Percentiles rank a stretch among this genome's conserved stretches.
Evolutionary conservation across 148 eudicot genomes (phyloP).

Genomic region (Cornus controversa): DNA sequence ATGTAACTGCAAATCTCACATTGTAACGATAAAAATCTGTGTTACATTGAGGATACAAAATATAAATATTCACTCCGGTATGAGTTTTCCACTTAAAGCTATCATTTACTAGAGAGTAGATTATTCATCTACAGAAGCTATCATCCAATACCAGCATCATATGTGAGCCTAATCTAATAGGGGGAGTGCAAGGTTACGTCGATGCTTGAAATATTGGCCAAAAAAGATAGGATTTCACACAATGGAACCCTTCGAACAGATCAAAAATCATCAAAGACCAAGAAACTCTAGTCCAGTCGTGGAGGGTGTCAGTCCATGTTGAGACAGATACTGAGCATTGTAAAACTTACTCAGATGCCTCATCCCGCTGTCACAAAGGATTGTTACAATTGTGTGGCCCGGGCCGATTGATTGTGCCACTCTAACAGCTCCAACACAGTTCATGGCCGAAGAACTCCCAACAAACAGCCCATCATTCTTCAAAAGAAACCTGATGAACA

Average conservation of each 20-base stretch:
- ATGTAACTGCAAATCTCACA: too few species aligned
- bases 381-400: conserved; percentile 86
- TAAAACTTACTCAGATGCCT: conserved; percentile 90
- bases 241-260: neutral
- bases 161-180: too few species aligned
- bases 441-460: conserved; percentile 98
- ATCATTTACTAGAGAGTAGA: too few species aligned
- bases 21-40: too few species aligned
- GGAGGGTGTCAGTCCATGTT: conserved; percentile 60
- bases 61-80: too few species aligned
- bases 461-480: conserved; percentile 89
- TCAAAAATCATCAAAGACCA: conserved; percentile 14
- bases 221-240: too few species aligned
- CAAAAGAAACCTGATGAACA: conserved; percentile 65
- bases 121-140: too few species aligned
- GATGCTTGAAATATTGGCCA: too few species aligned
- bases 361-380: conserved; percentile 92
- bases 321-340: conserved; percentile 61
- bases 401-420: conserved; percentile 79
- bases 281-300: conserved; percentile 75
- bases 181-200: too few species aligned
- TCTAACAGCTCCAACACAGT: conserved; percentile 95
- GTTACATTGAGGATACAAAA: too few species aligned
- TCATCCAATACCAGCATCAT: too few species aligned
- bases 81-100: too few species aligned